phyloP scores from a whole-genome alignment of 306 rosid genomes.

The Ormosia semicastrata region DNA sequence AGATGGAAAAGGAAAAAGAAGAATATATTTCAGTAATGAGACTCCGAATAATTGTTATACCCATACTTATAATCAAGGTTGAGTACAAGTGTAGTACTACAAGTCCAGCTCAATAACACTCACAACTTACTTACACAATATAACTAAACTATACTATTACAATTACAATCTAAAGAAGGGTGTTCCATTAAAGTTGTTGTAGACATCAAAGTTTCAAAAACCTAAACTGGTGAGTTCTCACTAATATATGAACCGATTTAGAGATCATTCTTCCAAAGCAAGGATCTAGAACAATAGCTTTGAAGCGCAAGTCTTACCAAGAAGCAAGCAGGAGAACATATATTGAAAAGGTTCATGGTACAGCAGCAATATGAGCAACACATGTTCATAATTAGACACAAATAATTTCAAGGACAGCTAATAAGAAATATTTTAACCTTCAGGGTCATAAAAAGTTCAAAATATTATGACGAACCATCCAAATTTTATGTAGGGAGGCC shows the following conservation, averaged over 20 bases:
- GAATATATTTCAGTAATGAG: constrained; percentile 16
- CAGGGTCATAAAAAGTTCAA: too few species aligned
- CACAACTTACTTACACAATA: neutral
- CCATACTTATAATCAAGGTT: too few species aligned
- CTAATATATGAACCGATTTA: neutral
- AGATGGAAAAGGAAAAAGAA: neutral
- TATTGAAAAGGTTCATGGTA: too few species aligned
- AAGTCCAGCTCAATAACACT: neutral
- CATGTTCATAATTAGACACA: too few species aligned
- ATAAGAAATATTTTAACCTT: too few species aligned
- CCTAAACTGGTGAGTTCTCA: neutral
- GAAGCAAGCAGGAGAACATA: neutral
- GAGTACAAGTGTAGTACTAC: neutral
- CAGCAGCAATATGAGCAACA: too few species aligned
- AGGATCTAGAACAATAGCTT: neutral
- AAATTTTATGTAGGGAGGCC: too few species aligned
- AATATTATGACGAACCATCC: too few species aligned
- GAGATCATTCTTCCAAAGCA: neutral
- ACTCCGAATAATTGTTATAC: neutral
- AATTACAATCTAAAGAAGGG: neutral
- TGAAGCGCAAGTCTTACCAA: neutral
- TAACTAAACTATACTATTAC: neutral
- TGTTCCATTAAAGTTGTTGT: neutral
- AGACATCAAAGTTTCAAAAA: neutral
- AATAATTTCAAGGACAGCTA: too few species aligned